phyloP scores from a whole-genome alignment of 2,329 filamentous ascomycete genomes.

The Fusarium napiforme region DNA sequence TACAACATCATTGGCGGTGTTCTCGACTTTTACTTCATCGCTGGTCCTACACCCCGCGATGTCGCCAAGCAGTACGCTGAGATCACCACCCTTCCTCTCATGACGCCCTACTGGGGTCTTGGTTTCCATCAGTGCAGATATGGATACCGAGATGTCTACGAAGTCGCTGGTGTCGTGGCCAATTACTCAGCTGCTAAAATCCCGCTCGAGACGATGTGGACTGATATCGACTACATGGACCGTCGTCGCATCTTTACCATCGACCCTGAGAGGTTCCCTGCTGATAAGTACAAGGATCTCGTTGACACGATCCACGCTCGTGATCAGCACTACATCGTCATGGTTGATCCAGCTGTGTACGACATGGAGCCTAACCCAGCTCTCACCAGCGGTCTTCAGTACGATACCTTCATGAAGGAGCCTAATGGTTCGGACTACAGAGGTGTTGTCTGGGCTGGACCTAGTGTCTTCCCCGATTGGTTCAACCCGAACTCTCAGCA shows the following conservation, averaged over 20 bases:
- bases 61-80: constrained; percentile 69
- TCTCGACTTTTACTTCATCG: constrained; percentile 76
- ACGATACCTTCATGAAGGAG: constrained; percentile 60
- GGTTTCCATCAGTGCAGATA: constrained; percentile 73
- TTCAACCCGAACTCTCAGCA: constrained; percentile 70
- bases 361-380: constrained; percentile 56
- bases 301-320: constrained; percentile 73
- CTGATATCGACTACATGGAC: constrained; percentile 56
- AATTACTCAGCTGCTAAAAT: constrained; percentile 75
- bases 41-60: constrained; percentile 67
- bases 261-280: constrained; percentile 71
- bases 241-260: constrained; percentile 63
- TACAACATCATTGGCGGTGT: constrained; percentile 84
- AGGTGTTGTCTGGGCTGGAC: constrained; percentile 83
- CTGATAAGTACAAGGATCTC: constrained; percentile 71
- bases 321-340: constrained; percentile 78
- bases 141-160: constrained; percentile 71
- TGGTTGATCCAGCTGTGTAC: constrained; percentile 79
- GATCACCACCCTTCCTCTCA: constrained; percentile 65
- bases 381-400: constrained; percentile 52
- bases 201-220: constrained; percentile 68
- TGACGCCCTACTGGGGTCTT: constrained; percentile 73
- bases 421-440: constrained; percentile 65
- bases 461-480: constrained; percentile 80
- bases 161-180: constrained; percentile 73